Base-by-base conservation (phyloP, 805 yeast species). In the Metschnikowia gelsemii region DNA sequence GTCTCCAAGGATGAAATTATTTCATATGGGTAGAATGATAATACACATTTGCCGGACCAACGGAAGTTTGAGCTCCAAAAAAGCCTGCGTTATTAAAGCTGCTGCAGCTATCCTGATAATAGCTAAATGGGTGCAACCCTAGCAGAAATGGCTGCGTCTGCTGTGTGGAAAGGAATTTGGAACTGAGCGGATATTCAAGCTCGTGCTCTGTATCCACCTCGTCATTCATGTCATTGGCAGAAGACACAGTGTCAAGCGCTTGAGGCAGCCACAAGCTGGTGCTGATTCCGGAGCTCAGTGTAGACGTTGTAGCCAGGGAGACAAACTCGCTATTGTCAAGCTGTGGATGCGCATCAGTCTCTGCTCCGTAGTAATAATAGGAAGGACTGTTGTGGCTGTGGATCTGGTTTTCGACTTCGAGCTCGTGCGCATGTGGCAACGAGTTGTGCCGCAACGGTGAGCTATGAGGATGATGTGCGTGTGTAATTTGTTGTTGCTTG, bases 321-420 rank as follows among this genome's bases (percentile, higher is more conserved):
- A 35, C 23, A 25, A 41, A 41, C 33, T 41, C 44, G 33, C 44
- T 41, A 30, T 41, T 35, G 14, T 41, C 44, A 17, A 41, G 44
- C 32, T 13, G 44, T 19, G 36, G 40, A n/a, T 22, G 36, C 4
- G 29, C 14, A 5, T 35, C 40, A 5, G 2, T 17, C 6, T 27
- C 18, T 9, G 25, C 18, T 11, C 16, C 19, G 23, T 31, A 37
- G 23, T 30, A 28, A 16, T 38, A 31, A n/a, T 24, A 31, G 13
- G 13, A 28, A 28, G 31, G 33, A 6, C 34, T 14, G 13, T 7
- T n/a, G 28, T 13, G 16, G 19, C 20, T 21, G 3, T 9, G 21
- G 19, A 8, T 13, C 14, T 39, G 38, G 29, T 20, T 25, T 6
- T 33, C 35, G 7, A 33, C 19, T 0, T 40, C 38, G 12, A 14